Evolutionary conservation across 352 stramenopile genomes (phyloP).

Genomic region (Pythium dissimile): DNA sequence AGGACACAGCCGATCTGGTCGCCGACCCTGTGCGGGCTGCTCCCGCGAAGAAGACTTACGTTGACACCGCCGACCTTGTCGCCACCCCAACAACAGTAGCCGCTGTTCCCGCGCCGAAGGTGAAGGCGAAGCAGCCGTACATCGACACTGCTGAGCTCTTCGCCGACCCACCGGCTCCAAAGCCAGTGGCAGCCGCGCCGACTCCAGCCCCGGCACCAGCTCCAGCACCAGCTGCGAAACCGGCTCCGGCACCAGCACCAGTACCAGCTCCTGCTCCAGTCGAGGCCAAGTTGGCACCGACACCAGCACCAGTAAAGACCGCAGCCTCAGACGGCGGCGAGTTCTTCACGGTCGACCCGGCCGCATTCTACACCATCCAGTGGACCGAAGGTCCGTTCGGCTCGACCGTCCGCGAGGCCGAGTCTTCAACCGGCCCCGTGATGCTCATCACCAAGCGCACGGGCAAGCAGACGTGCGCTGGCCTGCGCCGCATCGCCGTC

Average conservation of each 20-base stretch:
- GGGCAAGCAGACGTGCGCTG: slow-evolving; percentile 69
- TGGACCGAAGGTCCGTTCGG: slow-evolving; percentile 82
- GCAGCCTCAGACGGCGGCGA: slow-evolving; percentile 29
- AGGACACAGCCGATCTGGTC: slow-evolving; percentile 19
- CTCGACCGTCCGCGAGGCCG: slow-evolving; percentile 73
- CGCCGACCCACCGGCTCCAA: slow-evolving; percentile 15
- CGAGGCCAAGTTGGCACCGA: slow-evolving; percentile 7
- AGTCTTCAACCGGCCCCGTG: slow-evolving; percentile 59
- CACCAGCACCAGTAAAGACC: slow-evolving; percentile 8
- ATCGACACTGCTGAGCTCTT: slow-evolving; percentile 8
- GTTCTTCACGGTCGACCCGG: slow-evolving; percentile 60
- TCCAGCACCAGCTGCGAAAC: slow-evolving; percentile 12
- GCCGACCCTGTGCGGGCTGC: neutral
- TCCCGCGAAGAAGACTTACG: slow-evolving; percentile 4
- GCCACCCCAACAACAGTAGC: too few relatives aligned
- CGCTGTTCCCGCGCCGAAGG: neutral
- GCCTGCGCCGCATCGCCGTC: slow-evolving; percentile 65
- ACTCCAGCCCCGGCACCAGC: slow-evolving; percentile 12
- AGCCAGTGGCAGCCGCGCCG: neutral
- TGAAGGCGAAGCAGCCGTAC: slow-evolving; percentile 1
- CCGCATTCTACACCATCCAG: slow-evolving; percentile 74
- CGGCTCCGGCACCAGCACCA: slow-evolving; percentile 1
- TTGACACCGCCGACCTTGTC: slow-evolving; percentile 11
- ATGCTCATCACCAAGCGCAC: slow-evolving; percentile 82
- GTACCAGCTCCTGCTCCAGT: neutral